Percentiles rank a stretch among this genome's conserved stretches.
Conservation (phyloP, 371 early-diverging fungal genomes). For the Blakeslea trispora region DNA sequence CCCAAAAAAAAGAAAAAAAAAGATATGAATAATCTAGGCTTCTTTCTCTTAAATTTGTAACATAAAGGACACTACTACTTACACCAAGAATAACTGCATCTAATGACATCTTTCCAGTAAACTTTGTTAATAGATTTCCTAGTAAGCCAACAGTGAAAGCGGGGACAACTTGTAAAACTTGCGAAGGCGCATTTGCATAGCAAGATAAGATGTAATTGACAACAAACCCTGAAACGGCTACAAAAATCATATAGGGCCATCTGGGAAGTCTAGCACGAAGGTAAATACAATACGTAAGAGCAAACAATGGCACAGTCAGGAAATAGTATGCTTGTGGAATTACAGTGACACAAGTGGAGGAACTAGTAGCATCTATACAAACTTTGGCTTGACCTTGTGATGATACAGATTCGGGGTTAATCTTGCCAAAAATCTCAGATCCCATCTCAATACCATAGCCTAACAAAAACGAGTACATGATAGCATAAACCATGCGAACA, state of each 20-base stretch:
- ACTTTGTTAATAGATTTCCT: conserved; percentile 54
- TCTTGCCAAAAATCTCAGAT: conserved; percentile 41
- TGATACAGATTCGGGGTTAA: conserved; percentile 34
- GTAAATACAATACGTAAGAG: conserved; percentile 44
- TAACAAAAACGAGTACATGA: conserved; percentile 76
- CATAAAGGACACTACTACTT: too few species aligned
- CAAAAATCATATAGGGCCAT: conserved; percentile 47
- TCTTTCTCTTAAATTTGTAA: background rate
- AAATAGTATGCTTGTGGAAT: conserved; percentile 35
- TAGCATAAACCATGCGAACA: conserved; percentile 77
- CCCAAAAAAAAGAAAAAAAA: conserved; percentile 1
- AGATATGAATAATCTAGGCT: background rate
- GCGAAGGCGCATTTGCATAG: conserved; percentile 50
- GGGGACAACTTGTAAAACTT: conserved; percentile 52
- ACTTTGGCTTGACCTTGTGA: conserved; percentile 13
- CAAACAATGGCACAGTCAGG: conserved; percentile 46
- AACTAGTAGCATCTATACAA: conserved; percentile 19
- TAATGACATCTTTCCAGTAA: conserved; percentile 57
- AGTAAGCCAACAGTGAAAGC: conserved; percentile 57
- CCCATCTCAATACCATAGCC: conserved; percentile 84
- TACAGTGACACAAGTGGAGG: conserved; percentile 31
- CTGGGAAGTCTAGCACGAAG: conserved; percentile 43
- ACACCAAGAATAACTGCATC: conserved; percentile 59
- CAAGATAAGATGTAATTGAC: conserved; percentile 36
- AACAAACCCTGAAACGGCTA: conserved; percentile 36